Base-by-base conservation (phyloP, 371 early-diverging fungal genomes). In the Mucor saturninus region DNA sequence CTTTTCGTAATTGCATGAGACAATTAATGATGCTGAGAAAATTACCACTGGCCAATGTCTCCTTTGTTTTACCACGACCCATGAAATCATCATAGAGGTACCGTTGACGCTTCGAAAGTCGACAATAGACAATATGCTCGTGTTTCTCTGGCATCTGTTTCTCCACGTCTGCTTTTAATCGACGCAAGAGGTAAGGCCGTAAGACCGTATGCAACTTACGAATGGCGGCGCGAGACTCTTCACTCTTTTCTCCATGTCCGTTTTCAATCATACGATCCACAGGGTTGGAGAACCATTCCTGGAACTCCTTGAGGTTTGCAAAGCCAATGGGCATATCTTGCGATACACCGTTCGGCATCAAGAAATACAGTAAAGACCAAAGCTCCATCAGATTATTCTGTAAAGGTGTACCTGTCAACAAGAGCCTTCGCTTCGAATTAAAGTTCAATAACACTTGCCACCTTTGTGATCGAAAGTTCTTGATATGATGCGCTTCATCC, bases 401-500 rank as follows among this genome's bases (percentile, higher is more conserved):
- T 48, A 98, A 78, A 8, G 98, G 98, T 38, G 99, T 98, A 35
- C 98, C 98, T 2, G 97, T 97, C 40, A 98, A 74, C 39, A 98
- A 74, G 54, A 98, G 72, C 29, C 97, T 88, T 8, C 88, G 73
- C 15, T 78, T 74, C 0, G 95, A 83, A 51, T 92, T 92, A 63
- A 98, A 93, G 40, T 86, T 87, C 50, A 96, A 77, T 30, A 99
- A 79, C 2, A 90, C 91, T 64, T 95, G 95, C 97, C 98, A 98
- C 14, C 95, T 83, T 75, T 96, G 95, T 21, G 93, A 93, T 38
- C 93, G 83, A 67, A 91, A 90, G 76, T 98, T 98, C 75, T 98
- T 98, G 76, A 98, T 94, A 65, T 96, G 86, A 74, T 98, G 98
- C 0, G 97, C 98, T 76, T 98, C 98, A 67, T 98, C 98, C 21